Conservation (phyloP, 2,329 filamentous ascomycete genomes). For the Trichoderma sp. region DNA sequence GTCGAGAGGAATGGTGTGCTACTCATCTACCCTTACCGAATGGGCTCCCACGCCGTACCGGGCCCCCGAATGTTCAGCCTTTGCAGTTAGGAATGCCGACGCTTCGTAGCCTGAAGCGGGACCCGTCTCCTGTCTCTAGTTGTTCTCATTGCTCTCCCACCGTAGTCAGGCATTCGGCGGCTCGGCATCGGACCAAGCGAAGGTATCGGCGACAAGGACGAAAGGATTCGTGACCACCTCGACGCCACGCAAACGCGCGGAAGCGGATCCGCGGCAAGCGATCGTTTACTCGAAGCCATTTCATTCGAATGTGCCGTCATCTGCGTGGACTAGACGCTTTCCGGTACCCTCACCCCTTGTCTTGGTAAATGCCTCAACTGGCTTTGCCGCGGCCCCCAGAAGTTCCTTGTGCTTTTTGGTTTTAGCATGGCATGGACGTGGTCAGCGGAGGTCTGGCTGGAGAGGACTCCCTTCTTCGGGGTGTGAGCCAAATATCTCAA, state of each 20-base stretch:
- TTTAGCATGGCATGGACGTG: background rate
- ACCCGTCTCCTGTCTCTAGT: background rate
- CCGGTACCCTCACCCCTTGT: background rate
- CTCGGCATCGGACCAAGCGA: constrained; percentile 4
- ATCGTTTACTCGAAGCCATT: constrained; percentile 9
- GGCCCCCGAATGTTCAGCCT: background rate
- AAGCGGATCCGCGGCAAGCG: constrained; percentile 25
- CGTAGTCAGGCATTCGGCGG: background rate
- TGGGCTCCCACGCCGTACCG: background rate
- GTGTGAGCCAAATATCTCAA: constrained; percentile 8
- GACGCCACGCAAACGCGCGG: constrained; percentile 18
- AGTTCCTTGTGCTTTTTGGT: background rate
- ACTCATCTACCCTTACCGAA: background rate
- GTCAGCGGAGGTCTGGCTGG: background rate
- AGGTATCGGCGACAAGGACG: background rate
- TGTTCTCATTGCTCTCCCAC: background rate
- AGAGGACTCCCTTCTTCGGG: background rate
- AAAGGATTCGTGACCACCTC: background rate
- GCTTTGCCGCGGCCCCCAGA: background rate
- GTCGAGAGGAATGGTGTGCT: background rate
- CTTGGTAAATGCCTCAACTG: constrained; percentile 14
- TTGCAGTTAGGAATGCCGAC: background rate
- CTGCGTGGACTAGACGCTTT: background rate
- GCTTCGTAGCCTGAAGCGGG: background rate
- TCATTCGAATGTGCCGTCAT: background rate